Evolutionary conservation across 2,329 filamentous ascomycete genomes (phyloP), one percentile per base, ranked within the genome.

Genomic region (Diaporthe nobilis): DNA sequence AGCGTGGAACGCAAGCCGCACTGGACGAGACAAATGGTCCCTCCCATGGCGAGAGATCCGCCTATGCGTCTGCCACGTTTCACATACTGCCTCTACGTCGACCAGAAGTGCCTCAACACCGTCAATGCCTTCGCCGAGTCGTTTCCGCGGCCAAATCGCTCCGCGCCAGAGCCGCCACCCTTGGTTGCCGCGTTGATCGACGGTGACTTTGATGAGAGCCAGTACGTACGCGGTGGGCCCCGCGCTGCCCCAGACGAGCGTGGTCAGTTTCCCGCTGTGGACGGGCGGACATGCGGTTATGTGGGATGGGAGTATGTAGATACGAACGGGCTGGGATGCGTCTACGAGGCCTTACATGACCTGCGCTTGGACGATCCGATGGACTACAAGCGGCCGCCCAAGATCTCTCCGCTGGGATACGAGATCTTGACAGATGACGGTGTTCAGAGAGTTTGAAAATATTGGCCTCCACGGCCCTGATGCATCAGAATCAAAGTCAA

Each of bases 271-370:
- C 58, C 22, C 1, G 58, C 13, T 6, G 9, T 63, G 3, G 39
- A 63, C n/a, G 58, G 58, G 28, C 58, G 58, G 22, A 63, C 58
- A 20, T 63, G 58, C 58, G 28, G 17, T 3, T 63, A 63, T 39
- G 37, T 63, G 12, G 58, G 58, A 8, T 63, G 58, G 37, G 37
- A 25, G 22, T 63, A 44, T 10, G 58, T 63, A 13, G 37, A 63
- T 28, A 20, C 15, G 15, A 13, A 63, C 9, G 5, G 12, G 37
- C 58, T 63, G 6, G 58, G 58, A 9, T 15, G 9, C 7, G 6
- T 13, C 3, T 63, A 63, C 10, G 37, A 63, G 44, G 7, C 28
- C 2, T n/a, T 63, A 10, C 58, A 63, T 13, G 3, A 8, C 13
- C 10, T 42, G 6, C 58, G 58, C 4, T 17, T 63, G 37, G 58